Base-by-base conservation (phyloP, 805 yeast genomes). In the Kuraishia molischiana region DNA sequence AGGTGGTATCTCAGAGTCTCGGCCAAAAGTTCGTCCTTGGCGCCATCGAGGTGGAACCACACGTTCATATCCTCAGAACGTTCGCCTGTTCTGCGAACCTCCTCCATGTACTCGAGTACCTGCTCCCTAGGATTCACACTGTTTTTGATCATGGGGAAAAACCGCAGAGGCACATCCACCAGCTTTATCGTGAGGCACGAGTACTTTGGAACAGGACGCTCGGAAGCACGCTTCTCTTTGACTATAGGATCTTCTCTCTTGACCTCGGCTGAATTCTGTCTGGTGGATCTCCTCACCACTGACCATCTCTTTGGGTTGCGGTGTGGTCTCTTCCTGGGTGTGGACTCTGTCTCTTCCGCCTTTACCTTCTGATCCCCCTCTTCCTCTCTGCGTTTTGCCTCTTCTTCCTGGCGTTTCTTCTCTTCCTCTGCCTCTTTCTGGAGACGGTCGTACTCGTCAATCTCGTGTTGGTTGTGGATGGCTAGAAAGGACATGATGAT, bases 11-110 rank as follows among this genome's bases (percentile, higher is more conserved):
- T 66, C 29, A 82, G 54, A 5, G 66, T 63, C 47, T 84, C 92
- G 0, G 84, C 83, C 34, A 82, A 48, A 1, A 59, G 56, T 44
- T 78, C 85, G 52, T 84, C 92, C 38, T 75, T 72, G 34, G 72
- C 67, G 1, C 86, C 89, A 54, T 83, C 92, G 9, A 90, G 66
- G 48, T 83, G 85, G 50, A 80, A 85, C 95, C 96, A 87, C 17
- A 86, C 61, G 52, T 81, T 72, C 47, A 75, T 74, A 24, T 73
- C 73, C 4, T 79, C 61, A 3, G 77, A 58, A 41, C 86, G 66
- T 1, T 66, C 64, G 2, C 95, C 95, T 15, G 58, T 61, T 13
- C 64, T 61, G 39, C 86, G 54, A 3, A 79, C 70, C 8, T 66
- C 60, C 29, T 67, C 65, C 95, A 90, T 86, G 15, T 67, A 59